Base-by-base conservation (phyloP, 2,329 filamentous ascomycete species). In the Simplicillium aogashimaense region DNA sequence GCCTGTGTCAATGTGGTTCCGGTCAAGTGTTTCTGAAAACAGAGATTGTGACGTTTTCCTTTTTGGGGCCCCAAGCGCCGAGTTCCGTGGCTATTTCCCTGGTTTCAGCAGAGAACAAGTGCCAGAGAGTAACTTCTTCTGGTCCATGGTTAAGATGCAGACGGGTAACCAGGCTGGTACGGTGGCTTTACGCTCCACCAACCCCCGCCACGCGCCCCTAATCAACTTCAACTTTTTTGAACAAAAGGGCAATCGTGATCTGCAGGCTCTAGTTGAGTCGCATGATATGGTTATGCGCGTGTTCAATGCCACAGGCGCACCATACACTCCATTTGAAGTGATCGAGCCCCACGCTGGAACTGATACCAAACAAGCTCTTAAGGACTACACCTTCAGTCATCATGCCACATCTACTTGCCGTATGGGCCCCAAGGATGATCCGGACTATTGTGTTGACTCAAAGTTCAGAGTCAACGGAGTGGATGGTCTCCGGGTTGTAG, bases 191-290 rank as follows among this genome's bases (percentile, higher is more conserved):
- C 59, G 60, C 10, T 80, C 75, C 0, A 57, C 68, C 0, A 69
- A 81, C 53, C 78, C 77, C 1, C 68, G 69, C 12, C 77, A 81
- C 44, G 62, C 67, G 16, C 78, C 78, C 0, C 58, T 70, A 17
- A 81, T 81, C 50, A 66, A 69, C 45, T 78, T 78, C 59, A 68
- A 70, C 47, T 76, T 66, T 52, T 76, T 67, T 64, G 41, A 36
- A 2, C 44, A 42, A 10, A 38, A 35, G 6, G 61, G 65, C 7
- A 56, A 65, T 8, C 54, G 54, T 3, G 60, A 65, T 32, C 51
- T 63, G 13, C 69, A 74, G 36, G 68, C 69, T 3, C 40, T 73
- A 11, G 59, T 63, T 14, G 69, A 76, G 44, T 69, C 61, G 5
- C 54, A 74, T 46, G 47, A 61, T 39, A 61, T 67, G 29, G 56